phyloP scores from a whole-genome alignment of 495 filamentous ascomycete genomes.

The Geoglossum glabrum region DNA sequence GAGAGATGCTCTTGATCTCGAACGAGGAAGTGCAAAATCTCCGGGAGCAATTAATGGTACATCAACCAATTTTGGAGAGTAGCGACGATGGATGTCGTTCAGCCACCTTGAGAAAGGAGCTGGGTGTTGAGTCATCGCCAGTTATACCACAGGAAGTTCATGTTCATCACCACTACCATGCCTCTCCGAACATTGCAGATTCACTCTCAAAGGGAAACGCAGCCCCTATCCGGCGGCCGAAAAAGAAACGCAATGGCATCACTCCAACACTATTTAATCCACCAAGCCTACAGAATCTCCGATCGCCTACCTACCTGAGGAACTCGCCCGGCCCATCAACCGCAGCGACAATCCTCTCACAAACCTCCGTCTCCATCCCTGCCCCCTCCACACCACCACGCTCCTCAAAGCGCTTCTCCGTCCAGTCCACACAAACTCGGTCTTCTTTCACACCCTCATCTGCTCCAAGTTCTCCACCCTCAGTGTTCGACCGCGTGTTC shows the following conservation, averaged over 20 bases:
- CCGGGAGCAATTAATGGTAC: conserved; percentile 60
- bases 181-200: conserved; percentile 26
- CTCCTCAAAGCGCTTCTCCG: conserved; percentile 35
- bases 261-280: conserved; percentile 41
- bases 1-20: conserved; percentile 80
- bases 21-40: conserved; percentile 82
- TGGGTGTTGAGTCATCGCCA: conserved; percentile 31
- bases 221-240: conserved; percentile 32
- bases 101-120: conserved; percentile 46
- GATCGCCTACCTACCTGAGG: not conserved
- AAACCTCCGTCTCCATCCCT: conserved; percentile 4
- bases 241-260: conserved; percentile 47
- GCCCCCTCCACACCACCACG: not conserved
- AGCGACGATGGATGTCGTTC: conserved; percentile 16
- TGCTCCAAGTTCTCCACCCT: conserved; percentile 62
- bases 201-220: conserved; percentile 29
- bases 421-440: conserved; percentile 31
- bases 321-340: not conserved
- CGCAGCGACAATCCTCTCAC: conserved; percentile 1
- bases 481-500: conserved; percentile 50
- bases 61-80: conserved; percentile 41
- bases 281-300: conserved; percentile 10
- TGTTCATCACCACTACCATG: conserved; percentile 83
- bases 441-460: conserved; percentile 44
- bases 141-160: conserved; percentile 47